phyloP scores from a whole-genome alignment of 2,329 filamentous ascomycete species.

The Scytalidium sp. region DNA sequence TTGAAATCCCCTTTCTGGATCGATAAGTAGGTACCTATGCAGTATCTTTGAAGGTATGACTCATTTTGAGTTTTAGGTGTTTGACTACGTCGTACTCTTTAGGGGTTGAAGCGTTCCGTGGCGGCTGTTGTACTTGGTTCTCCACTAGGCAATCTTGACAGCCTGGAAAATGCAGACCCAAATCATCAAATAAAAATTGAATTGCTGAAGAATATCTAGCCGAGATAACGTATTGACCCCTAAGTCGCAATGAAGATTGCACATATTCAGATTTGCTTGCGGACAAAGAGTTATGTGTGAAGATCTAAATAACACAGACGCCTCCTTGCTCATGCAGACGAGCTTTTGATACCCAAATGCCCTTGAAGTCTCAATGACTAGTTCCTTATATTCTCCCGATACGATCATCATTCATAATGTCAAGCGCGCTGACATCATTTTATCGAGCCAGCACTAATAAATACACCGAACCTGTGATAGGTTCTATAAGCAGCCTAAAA shows the following conservation, averaged over 20 bases:
- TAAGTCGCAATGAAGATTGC: background rate
- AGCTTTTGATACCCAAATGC: background rate
- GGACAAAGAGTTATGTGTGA: background rate
- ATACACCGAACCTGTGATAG: background rate
- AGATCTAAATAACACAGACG: background rate
- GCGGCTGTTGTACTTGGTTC: no score
- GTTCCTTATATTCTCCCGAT: background rate
- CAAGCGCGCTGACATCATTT: background rate
- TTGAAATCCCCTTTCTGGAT: background rate
- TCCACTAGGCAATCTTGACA: no score
- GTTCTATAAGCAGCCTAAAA: background rate
- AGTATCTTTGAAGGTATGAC: no score
- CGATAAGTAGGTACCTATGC: no score
- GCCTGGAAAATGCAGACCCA: no score
- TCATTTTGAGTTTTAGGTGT: background rate
- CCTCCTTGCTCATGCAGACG: background rate
- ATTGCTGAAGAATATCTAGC: background rate
- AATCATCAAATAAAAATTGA: no score
- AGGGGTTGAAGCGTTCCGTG: background rate
- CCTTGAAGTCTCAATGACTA: background rate
- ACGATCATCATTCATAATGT: background rate
- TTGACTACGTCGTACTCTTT: background rate
- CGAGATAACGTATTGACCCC: background rate
- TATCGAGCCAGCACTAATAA: background rate
- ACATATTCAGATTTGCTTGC: background rate